These are phyloP conservation scores for Auxenochlorella pyrenoidosa DNA, from an alignment of 139 green algal genomes.

Conservation along the genomic window DNA sequence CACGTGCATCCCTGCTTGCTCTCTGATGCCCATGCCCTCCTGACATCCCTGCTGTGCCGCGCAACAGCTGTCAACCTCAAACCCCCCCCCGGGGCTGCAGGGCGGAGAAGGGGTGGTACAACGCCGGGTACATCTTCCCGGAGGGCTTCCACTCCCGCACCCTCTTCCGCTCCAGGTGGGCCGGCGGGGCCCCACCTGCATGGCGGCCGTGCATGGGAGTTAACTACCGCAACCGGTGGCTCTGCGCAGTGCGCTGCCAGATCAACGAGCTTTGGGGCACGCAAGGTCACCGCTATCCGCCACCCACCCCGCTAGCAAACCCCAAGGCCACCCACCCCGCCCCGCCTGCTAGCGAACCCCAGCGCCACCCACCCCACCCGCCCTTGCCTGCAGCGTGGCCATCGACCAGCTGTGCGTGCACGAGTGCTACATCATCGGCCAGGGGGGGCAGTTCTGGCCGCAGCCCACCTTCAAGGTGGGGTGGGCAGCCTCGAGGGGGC, in stretches of 20 bases:
- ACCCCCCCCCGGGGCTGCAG: constrained; percentile 26
- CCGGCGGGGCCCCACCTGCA: constrained; percentile 70
- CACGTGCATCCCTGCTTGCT: no score
- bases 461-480: constrained; percentile 81
- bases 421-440: constrained; percentile 83
- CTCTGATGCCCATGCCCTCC: no score
- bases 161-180: constrained; percentile 73
- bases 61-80: no score
- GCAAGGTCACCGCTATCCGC: no score
- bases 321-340: no score
- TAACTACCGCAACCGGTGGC: no score
- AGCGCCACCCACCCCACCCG: background rate
- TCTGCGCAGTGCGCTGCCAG: no score
- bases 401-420: constrained; percentile 79
- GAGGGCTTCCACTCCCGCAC: constrained; percentile 83
- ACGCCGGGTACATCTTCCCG: constrained; percentile 95
- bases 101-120: constrained; percentile 78
- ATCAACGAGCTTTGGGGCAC: no score
- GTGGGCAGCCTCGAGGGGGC: background rate
- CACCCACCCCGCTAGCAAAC: no score
- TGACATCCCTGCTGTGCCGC: no score
- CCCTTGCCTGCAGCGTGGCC: constrained; percentile 35
- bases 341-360: no score
- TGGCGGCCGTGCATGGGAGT: background rate
- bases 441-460: constrained; percentile 78